Evolutionary conservation across 2,329 filamentous ascomycete species (phyloP).

Genomic region (Penicillium digitatum): DNA sequence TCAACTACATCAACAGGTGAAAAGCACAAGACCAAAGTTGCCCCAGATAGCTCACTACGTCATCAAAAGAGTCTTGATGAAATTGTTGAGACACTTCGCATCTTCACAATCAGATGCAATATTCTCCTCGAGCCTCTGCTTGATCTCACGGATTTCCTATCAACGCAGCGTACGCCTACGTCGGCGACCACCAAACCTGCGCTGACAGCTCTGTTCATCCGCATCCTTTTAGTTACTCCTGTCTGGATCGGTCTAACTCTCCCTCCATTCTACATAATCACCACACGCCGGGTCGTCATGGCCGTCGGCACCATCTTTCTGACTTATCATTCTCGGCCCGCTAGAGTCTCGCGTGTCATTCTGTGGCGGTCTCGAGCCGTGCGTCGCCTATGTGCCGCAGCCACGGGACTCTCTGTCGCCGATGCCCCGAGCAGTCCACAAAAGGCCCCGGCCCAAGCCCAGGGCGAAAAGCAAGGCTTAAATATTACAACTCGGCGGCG

Average conservation of each 20-base stretch:
- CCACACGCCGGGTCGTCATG: constrained; percentile 78
- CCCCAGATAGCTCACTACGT: constrained; percentile 62
- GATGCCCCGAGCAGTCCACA: constrained; percentile 21
- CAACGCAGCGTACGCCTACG: constrained; percentile 82
- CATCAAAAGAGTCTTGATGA: constrained; percentile 95
- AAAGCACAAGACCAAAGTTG: constrained; percentile 51
- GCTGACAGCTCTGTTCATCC: constrained; percentile 81
- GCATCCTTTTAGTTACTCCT: constrained; percentile 82
- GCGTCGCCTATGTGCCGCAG: constrained; percentile 62
- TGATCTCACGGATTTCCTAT: constrained; percentile 86
- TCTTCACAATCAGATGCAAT: constrained; percentile 88
- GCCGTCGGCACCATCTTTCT: constrained; percentile 79
- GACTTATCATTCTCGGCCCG: constrained; percentile 87
- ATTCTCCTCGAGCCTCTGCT: constrained; percentile 85
- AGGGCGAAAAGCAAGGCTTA: constrained; percentile 46
- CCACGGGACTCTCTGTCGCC: constrained; percentile 75
- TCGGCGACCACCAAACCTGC: constrained; percentile 87
- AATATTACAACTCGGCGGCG: constrained; percentile 46
- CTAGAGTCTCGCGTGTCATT: constrained; percentile 77
- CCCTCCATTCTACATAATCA: constrained; percentile 78
- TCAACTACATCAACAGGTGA: constrained; percentile 73
- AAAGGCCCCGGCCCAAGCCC: constrained; percentile 41
- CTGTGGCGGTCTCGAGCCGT: constrained; percentile 83
- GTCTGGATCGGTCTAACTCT: constrained; percentile 81
- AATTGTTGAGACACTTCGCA: constrained; percentile 88